Percentiles rank a stretch among this genome's conserved stretches.
Conservation (phyloP, 176 grass and related monocot species). For the Triticum timopheevii region DNA sequence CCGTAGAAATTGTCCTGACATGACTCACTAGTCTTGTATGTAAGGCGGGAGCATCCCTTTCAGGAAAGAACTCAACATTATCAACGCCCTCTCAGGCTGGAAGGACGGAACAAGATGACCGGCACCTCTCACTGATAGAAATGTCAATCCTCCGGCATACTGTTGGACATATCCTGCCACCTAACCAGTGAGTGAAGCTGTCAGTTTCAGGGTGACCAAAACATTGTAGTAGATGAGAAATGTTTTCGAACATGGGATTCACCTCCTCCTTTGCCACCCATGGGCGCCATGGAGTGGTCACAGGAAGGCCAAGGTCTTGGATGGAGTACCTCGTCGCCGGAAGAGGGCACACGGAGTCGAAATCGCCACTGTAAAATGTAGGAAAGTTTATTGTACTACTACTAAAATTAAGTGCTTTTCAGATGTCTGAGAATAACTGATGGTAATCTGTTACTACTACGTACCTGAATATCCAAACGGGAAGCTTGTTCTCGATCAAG, state of each 20-base stretch:
- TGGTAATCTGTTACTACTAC: neutral
- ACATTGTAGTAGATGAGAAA: neutral
- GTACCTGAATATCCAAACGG: conserved; percentile 54
- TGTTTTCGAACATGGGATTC: neutral
- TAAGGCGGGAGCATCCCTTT: conserved; percentile 41
- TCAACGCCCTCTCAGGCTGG: conserved; percentile 45
- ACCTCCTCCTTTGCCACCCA: conserved; percentile 47
- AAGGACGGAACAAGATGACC: conserved; percentile 54
- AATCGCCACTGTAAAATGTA: conserved; percentile 39
- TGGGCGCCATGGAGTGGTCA: conserved; percentile 50
- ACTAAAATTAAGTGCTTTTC: neutral
- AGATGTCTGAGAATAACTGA: neutral
- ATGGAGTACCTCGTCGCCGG: conserved; percentile 40
- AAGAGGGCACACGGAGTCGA: conserved; percentile 39
- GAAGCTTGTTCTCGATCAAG: conserved; percentile 27
- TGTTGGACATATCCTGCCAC: conserved; percentile 48
- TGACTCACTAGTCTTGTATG: neutral
- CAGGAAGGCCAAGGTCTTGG: conserved; percentile 24
- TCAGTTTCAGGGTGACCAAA: neutral
- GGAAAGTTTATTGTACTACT: neutral
- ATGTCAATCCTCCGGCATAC: conserved; percentile 37
- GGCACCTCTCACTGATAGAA: conserved; percentile 51
- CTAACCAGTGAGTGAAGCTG: neutral
- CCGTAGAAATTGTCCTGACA: neutral
- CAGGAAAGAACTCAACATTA: conserved; percentile 39